Conservation (phyloP, 495 filamentous ascomycete species). For the Lasiosphaeria miniovina region DNA sequence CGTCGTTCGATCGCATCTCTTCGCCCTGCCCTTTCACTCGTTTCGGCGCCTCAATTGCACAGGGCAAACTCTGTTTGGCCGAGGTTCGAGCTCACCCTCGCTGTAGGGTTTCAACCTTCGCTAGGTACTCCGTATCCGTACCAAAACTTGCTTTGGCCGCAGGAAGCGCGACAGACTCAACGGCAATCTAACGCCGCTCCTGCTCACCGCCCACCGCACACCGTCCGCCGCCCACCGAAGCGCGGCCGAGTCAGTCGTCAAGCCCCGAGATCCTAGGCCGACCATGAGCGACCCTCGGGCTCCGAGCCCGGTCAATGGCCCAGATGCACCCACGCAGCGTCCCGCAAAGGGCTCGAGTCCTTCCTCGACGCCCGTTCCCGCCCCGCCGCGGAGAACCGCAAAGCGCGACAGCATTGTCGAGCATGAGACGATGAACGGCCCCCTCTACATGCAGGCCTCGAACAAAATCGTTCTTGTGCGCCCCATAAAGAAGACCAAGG, state of each 20-base stretch:
- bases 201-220: neutral
- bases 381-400: conserved; percentile 16
- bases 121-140: neutral
- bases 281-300: conserved; percentile 1
- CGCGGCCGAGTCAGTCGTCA: neutral
- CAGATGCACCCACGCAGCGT: neutral
- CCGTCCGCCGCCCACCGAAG: neutral
- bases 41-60: neutral
- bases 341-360: neutral
- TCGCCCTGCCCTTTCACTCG: neutral
- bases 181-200: too few relatives aligned
- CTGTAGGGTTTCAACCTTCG: neutral
- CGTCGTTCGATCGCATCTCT: neutral
- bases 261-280: neutral
- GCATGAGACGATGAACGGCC: conserved; percentile 43
- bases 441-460: conserved; percentile 46
- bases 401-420: conserved; percentile 30
- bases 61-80: neutral
- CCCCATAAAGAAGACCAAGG: conserved; percentile 47
- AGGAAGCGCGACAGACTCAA: too few relatives aligned
- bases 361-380: conserved; percentile 7
- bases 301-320: neutral
- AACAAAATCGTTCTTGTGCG: conserved; percentile 46
- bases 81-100: neutral
- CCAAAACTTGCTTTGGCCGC: too few relatives aligned